These are phyloP conservation scores for Arachnopeziza araneosa DNA, from an alignment of 2,329 filamentous ascomycete genomes.

Conservation along the genomic window DNA sequence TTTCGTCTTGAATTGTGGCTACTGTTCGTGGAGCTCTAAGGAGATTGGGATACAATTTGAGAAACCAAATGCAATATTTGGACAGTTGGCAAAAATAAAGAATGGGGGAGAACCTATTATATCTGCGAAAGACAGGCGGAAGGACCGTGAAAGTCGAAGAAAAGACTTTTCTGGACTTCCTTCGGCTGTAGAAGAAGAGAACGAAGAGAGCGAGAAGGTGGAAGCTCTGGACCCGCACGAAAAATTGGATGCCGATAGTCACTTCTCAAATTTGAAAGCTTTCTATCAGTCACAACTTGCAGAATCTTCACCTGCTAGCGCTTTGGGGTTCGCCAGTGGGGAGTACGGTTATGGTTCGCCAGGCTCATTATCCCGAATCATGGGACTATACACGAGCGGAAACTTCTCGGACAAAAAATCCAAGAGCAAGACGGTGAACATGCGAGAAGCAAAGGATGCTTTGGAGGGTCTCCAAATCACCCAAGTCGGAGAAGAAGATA, in stretches of 20 bases:
- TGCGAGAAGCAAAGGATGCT: constrained; percentile 70
- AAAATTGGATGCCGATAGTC: constrained; percentile 55
- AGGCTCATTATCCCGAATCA: constrained; percentile 77
- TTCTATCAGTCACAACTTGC: constrained; percentile 81
- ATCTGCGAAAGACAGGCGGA: constrained; percentile 38
- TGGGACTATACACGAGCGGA: constrained; percentile 76
- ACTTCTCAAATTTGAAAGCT: constrained; percentile 66
- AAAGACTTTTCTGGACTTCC: constrained; percentile 17
- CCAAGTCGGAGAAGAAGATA: constrained; percentile 48
- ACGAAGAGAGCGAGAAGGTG: constrained; percentile 33
- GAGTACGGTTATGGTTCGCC: constrained; percentile 65
- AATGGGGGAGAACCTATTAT: constrained; percentile 49
- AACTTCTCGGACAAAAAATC: constrained; percentile 58
- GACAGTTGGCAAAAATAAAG: constrained; percentile 70
- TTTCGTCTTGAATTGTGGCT: constrained; percentile 78
- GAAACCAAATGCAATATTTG: constrained; percentile 78
- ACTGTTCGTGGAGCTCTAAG: constrained; percentile 87
- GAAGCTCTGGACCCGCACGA: constrained; percentile 31
- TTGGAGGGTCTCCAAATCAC: constrained; percentile 65
- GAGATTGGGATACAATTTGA: constrained; percentile 90
- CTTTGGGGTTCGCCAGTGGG: constrained; percentile 47
- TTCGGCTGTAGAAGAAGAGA: constrained; percentile 27
- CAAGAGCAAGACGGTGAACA: constrained; percentile 62
- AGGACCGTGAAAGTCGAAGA: constrained; percentile 23
- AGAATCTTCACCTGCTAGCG: constrained; percentile 48